phyloP scores from a whole-genome alignment of 441 rosid species.

The Eugenia klotzschiana region DNA sequence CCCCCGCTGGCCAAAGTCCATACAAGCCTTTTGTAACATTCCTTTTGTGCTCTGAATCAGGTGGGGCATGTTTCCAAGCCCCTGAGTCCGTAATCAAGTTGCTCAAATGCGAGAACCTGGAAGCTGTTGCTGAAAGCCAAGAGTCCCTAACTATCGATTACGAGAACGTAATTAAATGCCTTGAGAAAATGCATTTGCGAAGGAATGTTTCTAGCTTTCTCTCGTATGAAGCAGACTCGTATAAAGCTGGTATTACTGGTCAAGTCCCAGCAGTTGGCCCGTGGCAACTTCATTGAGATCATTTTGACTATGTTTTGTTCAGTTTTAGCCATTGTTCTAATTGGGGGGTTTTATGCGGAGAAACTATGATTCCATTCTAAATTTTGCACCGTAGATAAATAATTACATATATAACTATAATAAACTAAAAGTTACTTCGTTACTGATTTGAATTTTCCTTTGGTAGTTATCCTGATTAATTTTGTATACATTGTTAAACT shows the following conservation, averaged over 20 bases:
- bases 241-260: slow-evolving; percentile 11
- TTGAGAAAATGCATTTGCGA: not conserved
- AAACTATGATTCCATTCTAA: too few species aligned
- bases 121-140: not conserved
- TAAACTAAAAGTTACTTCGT: too few species aligned
- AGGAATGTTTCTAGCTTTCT: slow-evolving; percentile 7
- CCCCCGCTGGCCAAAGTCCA: too few species aligned
- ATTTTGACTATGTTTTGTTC: too few species aligned
- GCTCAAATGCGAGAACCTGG: slow-evolving; percentile 4
- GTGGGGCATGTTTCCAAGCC: slow-evolving; percentile 30
- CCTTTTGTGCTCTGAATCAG: not conserved
- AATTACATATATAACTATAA: too few species aligned
- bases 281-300: slow-evolving; percentile 5
- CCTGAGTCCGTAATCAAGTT: slow-evolving; percentile 18
- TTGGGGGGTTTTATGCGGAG: too few species aligned
- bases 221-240: not conserved
- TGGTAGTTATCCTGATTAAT: too few species aligned
- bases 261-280: slow-evolving; percentile 23
- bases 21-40: too few species aligned
- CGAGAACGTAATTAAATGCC: not conserved
- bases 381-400: too few species aligned
- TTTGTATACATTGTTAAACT: too few species aligned
- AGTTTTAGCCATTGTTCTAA: too few species aligned
- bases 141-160: not conserved
- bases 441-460: too few species aligned